A percentile compares a stretch with the other conserved stretches of the same genome.
These are phyloP conservation scores for Pinus tabuliformis DNA, from an alignment of 75 land plant genomes.

Conservation along the genomic window DNA sequence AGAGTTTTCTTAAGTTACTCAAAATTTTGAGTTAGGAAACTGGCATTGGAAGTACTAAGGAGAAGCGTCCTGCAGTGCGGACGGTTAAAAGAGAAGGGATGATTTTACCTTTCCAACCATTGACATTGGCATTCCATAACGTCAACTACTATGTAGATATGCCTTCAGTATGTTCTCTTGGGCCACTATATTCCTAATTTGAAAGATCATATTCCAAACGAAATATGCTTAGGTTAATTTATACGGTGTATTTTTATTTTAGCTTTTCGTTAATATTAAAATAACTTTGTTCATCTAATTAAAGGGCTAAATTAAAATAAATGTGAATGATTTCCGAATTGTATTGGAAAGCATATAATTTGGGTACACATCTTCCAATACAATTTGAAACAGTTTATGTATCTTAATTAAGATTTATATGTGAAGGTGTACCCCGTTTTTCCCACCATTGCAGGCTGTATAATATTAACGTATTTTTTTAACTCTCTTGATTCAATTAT, in stretches of 20 bases:
- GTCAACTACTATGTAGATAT: slow-evolving; percentile 49
- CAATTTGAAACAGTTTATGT: too few species aligned
- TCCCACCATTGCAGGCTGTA: too few species aligned
- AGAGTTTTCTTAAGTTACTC: background rate
- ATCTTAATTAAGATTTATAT: too few species aligned
- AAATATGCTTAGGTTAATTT: too few species aligned
- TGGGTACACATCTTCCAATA: too few species aligned
- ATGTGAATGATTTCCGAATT: background rate
- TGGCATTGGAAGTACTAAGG: background rate
- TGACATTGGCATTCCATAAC: slow-evolving; percentile 38
- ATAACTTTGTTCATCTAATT: too few species aligned
- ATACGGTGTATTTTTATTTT: too few species aligned
- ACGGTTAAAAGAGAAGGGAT: slow-evolving; percentile 22
- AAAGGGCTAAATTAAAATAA: background rate
- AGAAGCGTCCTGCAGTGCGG: background rate
- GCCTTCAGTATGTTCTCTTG: slow-evolving; percentile 30
- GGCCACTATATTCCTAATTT: background rate
- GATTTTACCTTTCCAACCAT: slow-evolving; percentile 40
- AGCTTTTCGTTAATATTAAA: too few species aligned
- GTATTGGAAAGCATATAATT: background rate
- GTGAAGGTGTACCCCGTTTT: too few species aligned
- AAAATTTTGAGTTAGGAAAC: background rate
- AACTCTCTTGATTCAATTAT: background rate
- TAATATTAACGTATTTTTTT: background rate
- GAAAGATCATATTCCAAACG: background rate